Percentiles rank a stretch among this genome's conserved stretches.
Conservation (phyloP, 2,329 filamentous ascomycete species). For the Penicillium sp. region DNA sequence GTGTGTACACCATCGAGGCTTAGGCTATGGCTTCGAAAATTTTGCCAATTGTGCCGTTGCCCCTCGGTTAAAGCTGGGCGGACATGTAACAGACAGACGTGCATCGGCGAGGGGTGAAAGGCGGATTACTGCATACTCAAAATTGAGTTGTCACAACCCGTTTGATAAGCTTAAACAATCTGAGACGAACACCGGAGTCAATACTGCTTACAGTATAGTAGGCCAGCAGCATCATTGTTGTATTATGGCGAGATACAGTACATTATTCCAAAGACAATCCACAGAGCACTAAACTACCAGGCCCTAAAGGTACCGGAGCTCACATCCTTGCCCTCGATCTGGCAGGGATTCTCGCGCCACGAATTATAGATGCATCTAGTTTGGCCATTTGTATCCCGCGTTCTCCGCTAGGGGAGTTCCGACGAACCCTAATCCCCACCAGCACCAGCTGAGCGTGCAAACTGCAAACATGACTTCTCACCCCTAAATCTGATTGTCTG, state of each 20-base stretch:
- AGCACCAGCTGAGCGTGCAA: background rate
- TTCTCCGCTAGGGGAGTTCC: slow-evolving; percentile 15
- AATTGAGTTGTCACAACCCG: background rate
- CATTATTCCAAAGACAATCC: too few species aligned
- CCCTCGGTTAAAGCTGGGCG: background rate
- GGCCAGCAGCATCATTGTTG: background rate
- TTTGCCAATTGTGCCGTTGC: background rate
- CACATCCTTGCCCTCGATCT: background rate
- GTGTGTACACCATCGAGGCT: background rate
- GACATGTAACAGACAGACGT: background rate
- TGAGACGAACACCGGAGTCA: background rate
- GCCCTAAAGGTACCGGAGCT: background rate
- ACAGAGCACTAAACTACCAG: background rate
- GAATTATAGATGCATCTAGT: background rate
- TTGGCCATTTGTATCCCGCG: slow-evolving; percentile 5
- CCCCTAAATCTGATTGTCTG: background rate
- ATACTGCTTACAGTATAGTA: background rate
- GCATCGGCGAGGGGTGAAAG: background rate
- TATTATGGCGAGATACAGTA: background rate
- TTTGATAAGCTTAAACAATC: background rate
- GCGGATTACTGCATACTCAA: background rate
- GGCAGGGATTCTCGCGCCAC: background rate
- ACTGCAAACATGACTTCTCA: background rate
- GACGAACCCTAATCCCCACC: background rate
- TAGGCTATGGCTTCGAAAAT: background rate